phyloP scores from a whole-genome alignment of 73 alveolate species.

The Paramecium tetraurelia region DNA sequence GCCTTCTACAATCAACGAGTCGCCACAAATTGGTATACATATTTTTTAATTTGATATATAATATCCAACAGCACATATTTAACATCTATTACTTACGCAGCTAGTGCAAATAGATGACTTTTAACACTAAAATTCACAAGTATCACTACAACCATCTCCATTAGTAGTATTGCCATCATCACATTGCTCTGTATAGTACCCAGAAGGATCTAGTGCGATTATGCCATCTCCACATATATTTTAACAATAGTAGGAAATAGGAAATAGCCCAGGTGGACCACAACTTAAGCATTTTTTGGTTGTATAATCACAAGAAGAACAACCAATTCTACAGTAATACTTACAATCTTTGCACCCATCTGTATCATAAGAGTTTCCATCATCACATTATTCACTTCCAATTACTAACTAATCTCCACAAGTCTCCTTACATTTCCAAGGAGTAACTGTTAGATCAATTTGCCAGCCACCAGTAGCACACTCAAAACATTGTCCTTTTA shows the following conservation, averaged over 20 bases:
- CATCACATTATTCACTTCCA: neutral
- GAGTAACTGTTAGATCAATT: neutral
- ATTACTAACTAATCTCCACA: neutral
- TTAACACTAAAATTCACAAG: neutral
- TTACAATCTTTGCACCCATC: neutral
- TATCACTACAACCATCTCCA: neutral
- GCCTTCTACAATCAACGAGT: neutral
- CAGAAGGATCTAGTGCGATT: neutral
- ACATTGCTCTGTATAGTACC: neutral
- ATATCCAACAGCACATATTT: neutral
- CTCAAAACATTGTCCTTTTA: neutral
- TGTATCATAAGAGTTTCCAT: neutral
- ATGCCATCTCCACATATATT: conserved; percentile 19
- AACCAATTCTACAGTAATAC: neutral
- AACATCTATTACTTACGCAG: neutral
- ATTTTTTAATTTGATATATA: neutral
- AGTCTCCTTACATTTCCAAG: neutral
- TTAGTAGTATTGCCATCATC: neutral
- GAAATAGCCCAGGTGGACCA: neutral
- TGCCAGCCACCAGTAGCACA: neutral
- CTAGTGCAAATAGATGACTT: neutral
- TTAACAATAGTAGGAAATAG: neutral
- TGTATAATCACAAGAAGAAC: neutral
- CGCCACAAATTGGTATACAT: neutral
- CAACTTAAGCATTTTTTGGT: neutral